Conservation (phyloP, 768 basidiomycete genomes). For the Macrolepiota fuliginosa region DNA sequence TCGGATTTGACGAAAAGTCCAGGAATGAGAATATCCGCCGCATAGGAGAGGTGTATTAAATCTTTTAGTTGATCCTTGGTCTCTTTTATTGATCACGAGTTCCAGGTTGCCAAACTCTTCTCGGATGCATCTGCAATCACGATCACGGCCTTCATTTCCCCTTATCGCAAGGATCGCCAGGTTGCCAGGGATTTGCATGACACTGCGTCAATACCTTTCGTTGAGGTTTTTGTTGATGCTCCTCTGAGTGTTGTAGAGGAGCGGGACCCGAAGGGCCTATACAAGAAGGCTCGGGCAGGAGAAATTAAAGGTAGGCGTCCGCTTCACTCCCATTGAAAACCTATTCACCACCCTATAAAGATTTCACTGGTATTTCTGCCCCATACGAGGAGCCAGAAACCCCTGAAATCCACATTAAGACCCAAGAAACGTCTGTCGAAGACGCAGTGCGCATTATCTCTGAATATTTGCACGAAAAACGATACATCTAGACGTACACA, state of each 20-base stretch:
- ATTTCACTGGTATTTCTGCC: constrained; percentile 97
- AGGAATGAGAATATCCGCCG: constrained; percentile 95
- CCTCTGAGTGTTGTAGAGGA: constrained; percentile 84
- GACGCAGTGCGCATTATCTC: constrained; percentile 78
- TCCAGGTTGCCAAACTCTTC: constrained; percentile 93
- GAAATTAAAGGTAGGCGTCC: constrained; percentile 81
- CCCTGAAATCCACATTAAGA: constrained; percentile 92
- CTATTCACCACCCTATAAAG: constrained; percentile 37
- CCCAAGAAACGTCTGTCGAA: constrained; percentile 73
- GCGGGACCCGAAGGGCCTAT: constrained; percentile 96
- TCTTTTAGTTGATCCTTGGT: background rate
- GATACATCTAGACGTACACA: constrained; percentile 42
- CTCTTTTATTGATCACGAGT: background rate
- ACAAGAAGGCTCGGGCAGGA: constrained; percentile 93
- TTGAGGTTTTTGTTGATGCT: constrained; percentile 96
- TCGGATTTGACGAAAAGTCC: constrained; percentile 90
- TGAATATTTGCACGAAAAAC: constrained; percentile 71
- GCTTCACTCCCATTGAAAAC: background rate
- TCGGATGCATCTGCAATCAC: constrained; percentile 83
- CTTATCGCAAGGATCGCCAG: constrained; percentile 86
- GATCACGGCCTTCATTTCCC: constrained; percentile 97
- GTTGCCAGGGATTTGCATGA: constrained; percentile 82
- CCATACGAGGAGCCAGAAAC: constrained; percentile 88
- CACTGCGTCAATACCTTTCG: constrained; percentile 68
- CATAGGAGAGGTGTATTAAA: constrained; percentile 79